phyloP scores from a whole-genome alignment of 2,329 filamentous ascomycete genomes.

The Cytospora chrysosperma region DNA sequence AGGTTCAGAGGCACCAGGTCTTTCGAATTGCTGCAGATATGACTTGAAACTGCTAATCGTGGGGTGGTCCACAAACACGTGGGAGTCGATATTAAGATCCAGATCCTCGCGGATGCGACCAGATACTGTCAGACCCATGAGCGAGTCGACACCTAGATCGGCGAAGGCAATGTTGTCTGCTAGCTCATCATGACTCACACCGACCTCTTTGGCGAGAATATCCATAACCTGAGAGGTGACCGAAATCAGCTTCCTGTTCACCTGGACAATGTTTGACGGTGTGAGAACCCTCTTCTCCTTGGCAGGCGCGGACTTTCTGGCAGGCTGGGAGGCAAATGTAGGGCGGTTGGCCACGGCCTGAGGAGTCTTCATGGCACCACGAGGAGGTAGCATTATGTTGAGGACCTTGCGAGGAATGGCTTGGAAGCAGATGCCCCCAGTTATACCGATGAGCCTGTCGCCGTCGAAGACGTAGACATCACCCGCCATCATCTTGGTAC shows the following conservation, averaged over 20 bases:
- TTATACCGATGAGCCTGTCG: conserved; percentile 47
- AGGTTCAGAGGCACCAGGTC: conserved; percentile 29
- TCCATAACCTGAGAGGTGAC: conserved; percentile 48
- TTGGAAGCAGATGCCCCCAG: conserved; percentile 63
- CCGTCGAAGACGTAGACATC: conserved; percentile 56
- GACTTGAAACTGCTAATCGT: conserved; percentile 55
- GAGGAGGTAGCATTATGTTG: conserved; percentile 65
- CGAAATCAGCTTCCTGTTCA: conserved; percentile 51
- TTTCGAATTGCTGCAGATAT: conserved; percentile 42
- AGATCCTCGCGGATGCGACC: conserved; percentile 58
- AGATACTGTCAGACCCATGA: conserved; percentile 59
- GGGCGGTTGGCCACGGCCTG: conserved; percentile 34
- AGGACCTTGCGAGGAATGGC: conserved; percentile 65
- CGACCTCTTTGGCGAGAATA: conserved; percentile 57
- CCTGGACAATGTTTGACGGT: conserved; percentile 45
- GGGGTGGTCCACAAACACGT: conserved; percentile 53
- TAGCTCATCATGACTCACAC: conserved; percentile 53
- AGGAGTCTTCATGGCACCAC: conserved; percentile 42
- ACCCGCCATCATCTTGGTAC: conserved; percentile 50
- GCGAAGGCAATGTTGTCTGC: conserved; percentile 56
- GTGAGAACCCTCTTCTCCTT: conserved; percentile 48
- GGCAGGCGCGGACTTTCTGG: conserved; percentile 28
- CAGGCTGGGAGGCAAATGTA: conserved; percentile 33
- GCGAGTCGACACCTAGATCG: conserved; percentile 60
- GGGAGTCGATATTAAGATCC: conserved; percentile 52